Percentiles rank a stretch among this genome's conserved stretches.
These are phyloP conservation scores for Tremella fuciformis DNA, from an alignment of 768 basidiomycete genomes.

Conservation along the genomic window DNA sequence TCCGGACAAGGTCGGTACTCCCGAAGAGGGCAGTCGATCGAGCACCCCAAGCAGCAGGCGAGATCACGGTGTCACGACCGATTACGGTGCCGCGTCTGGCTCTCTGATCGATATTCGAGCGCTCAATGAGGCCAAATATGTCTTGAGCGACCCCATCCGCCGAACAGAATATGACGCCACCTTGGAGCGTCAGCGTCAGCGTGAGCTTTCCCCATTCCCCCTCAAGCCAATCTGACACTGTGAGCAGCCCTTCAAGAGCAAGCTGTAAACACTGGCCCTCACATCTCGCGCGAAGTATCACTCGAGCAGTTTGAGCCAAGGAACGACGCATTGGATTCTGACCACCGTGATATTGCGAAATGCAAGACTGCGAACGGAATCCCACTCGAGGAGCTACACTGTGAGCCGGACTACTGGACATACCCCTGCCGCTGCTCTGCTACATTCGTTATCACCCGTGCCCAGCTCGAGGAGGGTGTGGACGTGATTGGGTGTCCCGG, in stretches of 20 bases:
- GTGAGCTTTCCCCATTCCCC: too few relatives aligned
- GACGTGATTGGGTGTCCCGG: constrained; percentile 53
- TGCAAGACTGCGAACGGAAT: neutral
- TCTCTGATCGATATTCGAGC: constrained; percentile 29
- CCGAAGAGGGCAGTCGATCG: neutral
- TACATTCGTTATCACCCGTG: constrained; percentile 42
- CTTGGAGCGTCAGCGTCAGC: constrained; percentile 3
- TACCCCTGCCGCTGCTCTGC: constrained; percentile 52
- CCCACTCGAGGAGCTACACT: constrained; percentile 22
- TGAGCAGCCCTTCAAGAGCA: neutral
- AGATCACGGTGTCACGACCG: neutral
- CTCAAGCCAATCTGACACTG: neutral
- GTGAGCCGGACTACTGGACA: constrained; percentile 46
- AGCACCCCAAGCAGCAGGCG: neutral
- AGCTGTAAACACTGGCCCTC: constrained; percentile 1
- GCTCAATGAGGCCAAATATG: constrained; percentile 40
- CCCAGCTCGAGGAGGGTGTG: constrained; percentile 51
- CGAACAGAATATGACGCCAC: constrained; percentile 19
- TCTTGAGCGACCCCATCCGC: constrained; percentile 25
- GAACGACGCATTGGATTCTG: neutral
- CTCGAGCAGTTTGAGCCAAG: constrained; percentile 10
- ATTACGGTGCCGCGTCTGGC: neutral
- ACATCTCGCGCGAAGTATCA: constrained; percentile 16
- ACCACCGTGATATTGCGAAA: neutral
- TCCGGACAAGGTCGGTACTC: constrained; percentile 12